Percentiles rank a stretch among this genome's conserved stretches.
Conservation (phyloP, 129 eudicot genomes). For the Lonicera japonica region DNA sequence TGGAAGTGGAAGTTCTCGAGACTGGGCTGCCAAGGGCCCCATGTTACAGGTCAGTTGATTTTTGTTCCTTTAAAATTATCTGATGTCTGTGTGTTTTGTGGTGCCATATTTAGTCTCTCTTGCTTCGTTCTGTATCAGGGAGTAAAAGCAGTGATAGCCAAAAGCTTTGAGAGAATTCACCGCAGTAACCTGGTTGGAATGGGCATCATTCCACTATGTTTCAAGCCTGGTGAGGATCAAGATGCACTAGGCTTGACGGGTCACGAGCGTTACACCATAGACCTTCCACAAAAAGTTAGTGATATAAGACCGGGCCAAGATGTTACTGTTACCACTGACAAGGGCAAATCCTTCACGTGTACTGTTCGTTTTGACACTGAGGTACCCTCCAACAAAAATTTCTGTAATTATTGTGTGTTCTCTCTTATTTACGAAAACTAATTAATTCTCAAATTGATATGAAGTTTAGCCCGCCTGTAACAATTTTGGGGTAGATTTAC, state of each 20-base stretch:
- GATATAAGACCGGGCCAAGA: constrained; percentile 97
- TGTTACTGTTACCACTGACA: constrained; percentile 73
- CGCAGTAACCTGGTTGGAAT: constrained; percentile 95
- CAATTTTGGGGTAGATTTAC: background rate
- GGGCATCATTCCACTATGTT: constrained; percentile 95
- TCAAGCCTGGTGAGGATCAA: constrained; percentile 94
- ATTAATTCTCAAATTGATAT: background rate
- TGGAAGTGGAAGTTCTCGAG: constrained; percentile 96
- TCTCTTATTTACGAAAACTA: background rate
- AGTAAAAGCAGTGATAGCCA: constrained; percentile 96
- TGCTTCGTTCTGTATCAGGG: constrained; percentile 35
- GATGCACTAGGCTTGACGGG: constrained; percentile 88
- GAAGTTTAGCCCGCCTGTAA: background rate
- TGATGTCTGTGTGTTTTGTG: background rate
- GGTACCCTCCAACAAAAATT: constrained; percentile 30
- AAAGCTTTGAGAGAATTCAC: constrained; percentile 96
- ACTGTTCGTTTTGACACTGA: constrained; percentile 86
- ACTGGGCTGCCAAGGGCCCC: constrained; percentile 99
- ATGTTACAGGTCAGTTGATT: constrained; percentile 62
- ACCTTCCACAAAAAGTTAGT: constrained; percentile 62
- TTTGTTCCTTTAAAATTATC: background rate
- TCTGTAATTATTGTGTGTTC: background rate
- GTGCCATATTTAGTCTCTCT: background rate
- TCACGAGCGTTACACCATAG: constrained; percentile 83
- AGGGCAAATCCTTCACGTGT: constrained; percentile 83